These are phyloP conservation scores for Cyclotella cryptica DNA, from an alignment of 108 stramenopile genomes.

Conservation along the genomic window DNA sequence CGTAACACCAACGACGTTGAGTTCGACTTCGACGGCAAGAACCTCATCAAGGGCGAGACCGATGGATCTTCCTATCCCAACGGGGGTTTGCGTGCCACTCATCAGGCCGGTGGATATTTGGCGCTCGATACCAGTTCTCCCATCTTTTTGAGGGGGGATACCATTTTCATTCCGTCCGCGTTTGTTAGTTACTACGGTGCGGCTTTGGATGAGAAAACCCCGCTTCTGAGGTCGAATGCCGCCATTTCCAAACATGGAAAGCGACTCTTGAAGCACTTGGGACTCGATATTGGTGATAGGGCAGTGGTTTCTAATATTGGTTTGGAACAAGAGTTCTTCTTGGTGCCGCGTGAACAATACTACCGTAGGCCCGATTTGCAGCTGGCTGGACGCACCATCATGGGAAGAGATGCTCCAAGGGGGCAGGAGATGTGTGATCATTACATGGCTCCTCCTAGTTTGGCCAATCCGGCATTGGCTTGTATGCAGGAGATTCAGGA, in stretches of 20 bases:
- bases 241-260: slow-evolving; percentile 87
- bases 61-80: slow-evolving; percentile 96
- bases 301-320: slow-evolving; percentile 92
- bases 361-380: slow-evolving; percentile 93
- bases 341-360: slow-evolving; percentile 92
- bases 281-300: slow-evolving; percentile 67
- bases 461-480: slow-evolving; percentile 82
- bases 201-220: slow-evolving; percentile 97
- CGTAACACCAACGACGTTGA: slow-evolving; percentile 70
- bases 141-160: slow-evolving; percentile 93
- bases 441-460: slow-evolving; percentile 92
- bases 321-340: slow-evolving; percentile 97
- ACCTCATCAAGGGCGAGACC: slow-evolving; percentile 91
- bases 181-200: slow-evolving; percentile 94
- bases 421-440: slow-evolving; percentile 97
- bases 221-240: slow-evolving; percentile 89
- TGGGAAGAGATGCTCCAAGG: slow-evolving; percentile 92
- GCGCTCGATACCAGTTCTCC: slow-evolving; percentile 90
- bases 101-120: slow-evolving; percentile 92
- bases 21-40: slow-evolving; percentile 94
- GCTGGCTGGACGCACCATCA: slow-evolving; percentile 92
- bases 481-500: slow-evolving; percentile 96
- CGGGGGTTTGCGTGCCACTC: slow-evolving; percentile 95
- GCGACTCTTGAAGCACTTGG: slow-evolving; percentile 81
- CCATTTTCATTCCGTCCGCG: slow-evolving; percentile 92